Evolutionary conservation across 2,329 filamentous ascomycete species (phyloP), one percentile per base, ranked within the genome.

Genomic region (Phialophora verrucosa): DNA sequence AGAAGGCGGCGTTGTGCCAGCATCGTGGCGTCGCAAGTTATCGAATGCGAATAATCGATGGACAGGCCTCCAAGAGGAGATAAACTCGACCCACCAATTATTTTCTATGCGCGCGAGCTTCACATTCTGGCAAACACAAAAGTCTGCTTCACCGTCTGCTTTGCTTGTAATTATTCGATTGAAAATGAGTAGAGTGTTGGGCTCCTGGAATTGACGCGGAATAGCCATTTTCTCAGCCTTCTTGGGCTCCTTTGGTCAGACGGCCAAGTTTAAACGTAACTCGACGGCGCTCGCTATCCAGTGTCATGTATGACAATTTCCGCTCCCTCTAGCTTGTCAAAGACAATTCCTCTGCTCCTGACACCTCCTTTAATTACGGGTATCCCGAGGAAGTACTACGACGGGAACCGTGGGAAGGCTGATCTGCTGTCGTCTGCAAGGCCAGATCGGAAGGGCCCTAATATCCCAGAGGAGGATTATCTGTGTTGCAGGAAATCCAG

Each of bases 331-430:
- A 92, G 74, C 74, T 77, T 8, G 83, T 95, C 79, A 95, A 95
- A 80, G 81, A 79, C 4, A 89, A 87, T 5, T 86, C 89, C 59
- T 72, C 84, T 1, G 77, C 83, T 38, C 88, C 88, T 25, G 77
- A 78, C 17, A 89, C 89, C 6, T 82, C 87, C 8, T 84, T 87
- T 6, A 80, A 90, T 6, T 90, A 90, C 53, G 82, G 90, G 66
- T 92, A 92, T 74, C 78, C 87, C 0, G 89, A 91, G 76, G 91
- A 79, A 83, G 14, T 94, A 93, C 77, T 90, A 88, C 77, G 87
- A 86, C 66, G 91, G 91, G 4, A 92, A 93, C 91, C 92, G 73
- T 83, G 93, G 8, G 31, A 31, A 32, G 31, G 31, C 31, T 32
- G 31, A 32, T 32, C 31, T 32, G 31, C 31, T 11, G 31, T 3